Evolutionary conservation across 2,329 filamentous ascomycete species (phyloP), one percentile per base, ranked within the genome.

Genomic region (Colletotrichum orbiculare): DNA sequence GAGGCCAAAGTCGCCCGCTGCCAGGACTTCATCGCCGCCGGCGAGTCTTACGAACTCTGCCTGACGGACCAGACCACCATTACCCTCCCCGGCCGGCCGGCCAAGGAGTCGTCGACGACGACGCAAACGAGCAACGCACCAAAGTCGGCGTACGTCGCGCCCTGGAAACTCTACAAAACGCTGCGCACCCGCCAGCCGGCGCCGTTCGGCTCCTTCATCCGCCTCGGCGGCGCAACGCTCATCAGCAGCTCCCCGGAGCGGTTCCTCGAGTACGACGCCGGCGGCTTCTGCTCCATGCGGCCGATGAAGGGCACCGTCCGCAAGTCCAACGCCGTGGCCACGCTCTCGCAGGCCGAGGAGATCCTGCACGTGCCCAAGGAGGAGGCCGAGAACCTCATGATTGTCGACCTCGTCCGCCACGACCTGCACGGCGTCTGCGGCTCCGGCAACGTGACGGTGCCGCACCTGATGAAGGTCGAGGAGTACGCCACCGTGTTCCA

Each of bases 241-340:
- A 82, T 97, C 48, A 92, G 91, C 76, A 92, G 90, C 71, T 97
- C 93, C 4, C 95, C 95, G 0, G 95, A 98, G 78, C 91, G 94
- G 3, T 98, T 97, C 74, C 85, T 98, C 13, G 87, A 87, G 50
- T 80, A 82, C 70, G 73, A 77, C 57, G 67, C 72, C 2, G 78
- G 76, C 1, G 89, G 90, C 1, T 77, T 81, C 46, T 92, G 90
- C 74, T 88, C 91, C 67, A 96, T 97, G 84, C 89, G 94, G 8
- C 95, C 95, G 0, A 98, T 98, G 88, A 98, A 98, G 81, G 95
- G 95, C 52, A 98, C 95, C 0, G 93, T 97, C n/a, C 89, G 89
- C 71, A 97, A 97, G 71, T 87, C 85, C 0, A 80, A 83, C 1
- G 82, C 82, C 1, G 88, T 85, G 0, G 75, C 90, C 42, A 96